These are phyloP conservation scores for Fusarium neocosmosporiellum DNA, from an alignment of 2,329 filamentous ascomycete species.

Conservation along the genomic window DNA sequence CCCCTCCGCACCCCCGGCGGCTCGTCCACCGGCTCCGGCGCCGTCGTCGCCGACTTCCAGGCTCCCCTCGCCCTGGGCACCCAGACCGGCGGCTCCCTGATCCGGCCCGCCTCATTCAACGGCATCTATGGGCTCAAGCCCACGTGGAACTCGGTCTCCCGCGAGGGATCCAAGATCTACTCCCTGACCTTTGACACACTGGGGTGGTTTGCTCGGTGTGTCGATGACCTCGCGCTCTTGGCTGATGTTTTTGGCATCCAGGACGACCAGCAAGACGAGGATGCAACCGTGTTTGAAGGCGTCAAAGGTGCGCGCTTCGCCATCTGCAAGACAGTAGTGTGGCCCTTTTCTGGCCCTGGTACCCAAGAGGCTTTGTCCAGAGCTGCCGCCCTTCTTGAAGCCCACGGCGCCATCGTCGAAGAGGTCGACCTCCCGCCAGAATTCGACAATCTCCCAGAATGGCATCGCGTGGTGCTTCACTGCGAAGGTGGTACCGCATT, in stretches of 20 bases:
- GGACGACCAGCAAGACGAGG: conserved; percentile 57
- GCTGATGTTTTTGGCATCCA: conserved; percentile 64
- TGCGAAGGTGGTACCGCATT: conserved; percentile 67
- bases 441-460: conserved; percentile 62
- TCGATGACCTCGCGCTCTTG: conserved; percentile 69
- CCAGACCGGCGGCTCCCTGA: conserved; percentile 73
- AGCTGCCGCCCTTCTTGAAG: conserved; percentile 53
- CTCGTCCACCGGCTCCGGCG: conserved; percentile 75
- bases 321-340: conserved; percentile 66
- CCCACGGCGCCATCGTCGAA: conserved; percentile 65
- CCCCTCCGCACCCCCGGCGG: conserved; percentile 72
- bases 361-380: conserved; percentile 57
- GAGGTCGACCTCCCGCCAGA: conserved; percentile 65
- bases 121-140: conserved; percentile 76
- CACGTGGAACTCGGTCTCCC: conserved; percentile 72
- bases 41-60: conserved; percentile 74
- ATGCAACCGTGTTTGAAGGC: conserved; percentile 41
- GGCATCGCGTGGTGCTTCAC: conserved; percentile 63
- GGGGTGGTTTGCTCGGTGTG: conserved; percentile 68
- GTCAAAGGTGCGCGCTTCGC: conserved; percentile 66
- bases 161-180: conserved; percentile 71
- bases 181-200: conserved; percentile 71
- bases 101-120: conserved; percentile 74
- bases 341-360: conserved; percentile 60
- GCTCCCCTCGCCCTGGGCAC: conserved; percentile 71